phyloP scores from a whole-genome alignment of 1,284 basidiomycete genomes.

The Naganishia albida region DNA sequence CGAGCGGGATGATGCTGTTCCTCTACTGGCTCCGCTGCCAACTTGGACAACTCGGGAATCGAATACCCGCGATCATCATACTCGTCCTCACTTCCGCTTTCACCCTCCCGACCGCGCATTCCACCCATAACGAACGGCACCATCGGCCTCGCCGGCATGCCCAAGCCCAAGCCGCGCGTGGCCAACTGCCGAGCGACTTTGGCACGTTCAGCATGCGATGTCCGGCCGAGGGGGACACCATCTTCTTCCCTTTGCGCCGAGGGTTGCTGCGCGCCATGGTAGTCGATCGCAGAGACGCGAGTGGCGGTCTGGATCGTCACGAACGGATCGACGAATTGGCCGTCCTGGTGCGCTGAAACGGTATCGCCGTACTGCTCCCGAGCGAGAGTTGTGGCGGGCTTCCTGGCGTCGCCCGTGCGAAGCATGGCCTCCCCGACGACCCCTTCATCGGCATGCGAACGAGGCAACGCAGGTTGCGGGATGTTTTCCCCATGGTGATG shows the following conservation, averaged over 20 bases:
- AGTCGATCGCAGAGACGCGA: slow-evolving; percentile 36
- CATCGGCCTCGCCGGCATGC: slow-evolving; percentile 38
- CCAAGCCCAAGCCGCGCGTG: slow-evolving; percentile 50
- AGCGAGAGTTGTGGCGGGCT: slow-evolving; percentile 38
- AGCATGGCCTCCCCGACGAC: slow-evolving; percentile 44
- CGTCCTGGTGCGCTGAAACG: slow-evolving; percentile 48
- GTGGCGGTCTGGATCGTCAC: slow-evolving; percentile 53
- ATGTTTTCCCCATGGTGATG: slow-evolving; percentile 32
- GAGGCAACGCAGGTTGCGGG: slow-evolving; percentile 45
- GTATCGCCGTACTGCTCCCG: background rate
- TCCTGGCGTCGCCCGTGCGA: slow-evolving; percentile 45
- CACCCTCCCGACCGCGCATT: slow-evolving; percentile 50
- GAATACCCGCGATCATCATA: slow-evolving; percentile 26
- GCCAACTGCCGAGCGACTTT: slow-evolving; percentile 50
- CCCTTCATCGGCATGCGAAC: slow-evolving; percentile 32
- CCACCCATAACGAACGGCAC: slow-evolving; percentile 36
- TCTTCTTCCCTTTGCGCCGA: slow-evolving; percentile 59
- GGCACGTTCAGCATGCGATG: slow-evolving; percentile 60
- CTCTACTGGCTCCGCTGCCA: background rate
- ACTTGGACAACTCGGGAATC: slow-evolving; percentile 11
- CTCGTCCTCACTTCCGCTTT: slow-evolving; percentile 36
- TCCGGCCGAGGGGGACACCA: slow-evolving; percentile 69
- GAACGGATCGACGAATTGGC: slow-evolving; percentile 53
- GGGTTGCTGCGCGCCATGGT: background rate
- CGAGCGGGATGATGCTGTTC: background rate